Percentiles rank a stretch among this genome's conserved stretches.
phyloP scores from a whole-genome alignment of 805 yeast species.

The Lachancea quebecensis region DNA sequence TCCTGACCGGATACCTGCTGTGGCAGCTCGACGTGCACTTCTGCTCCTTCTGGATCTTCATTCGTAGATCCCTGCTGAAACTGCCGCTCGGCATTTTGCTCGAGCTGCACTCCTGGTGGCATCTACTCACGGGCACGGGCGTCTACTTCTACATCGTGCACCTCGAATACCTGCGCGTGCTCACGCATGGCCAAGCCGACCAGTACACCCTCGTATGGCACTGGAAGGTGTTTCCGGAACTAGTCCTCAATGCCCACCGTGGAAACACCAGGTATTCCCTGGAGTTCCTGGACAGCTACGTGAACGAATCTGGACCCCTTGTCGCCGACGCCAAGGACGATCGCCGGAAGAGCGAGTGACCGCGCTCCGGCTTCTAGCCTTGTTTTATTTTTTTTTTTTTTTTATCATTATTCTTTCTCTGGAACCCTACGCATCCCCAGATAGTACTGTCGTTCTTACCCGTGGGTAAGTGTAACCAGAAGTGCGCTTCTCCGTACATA shows the following conservation, averaged over 20 bases:
- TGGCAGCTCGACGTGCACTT: constrained; percentile 89
- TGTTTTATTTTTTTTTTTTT: too few species aligned
- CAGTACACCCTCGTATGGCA: constrained; percentile 54
- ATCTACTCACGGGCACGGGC: constrained; percentile 75
- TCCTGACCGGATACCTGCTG: constrained; percentile 66
- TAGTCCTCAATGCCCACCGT: constrained; percentile 21
- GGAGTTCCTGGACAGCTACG: constrained; percentile 9
- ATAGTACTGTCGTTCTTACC: too few species aligned
- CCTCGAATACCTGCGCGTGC: constrained; percentile 65
- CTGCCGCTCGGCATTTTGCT: constrained; percentile 73
- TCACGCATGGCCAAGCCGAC: constrained; percentile 50
- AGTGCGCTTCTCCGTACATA: background rate
- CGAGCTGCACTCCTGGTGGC: constrained; percentile 99
- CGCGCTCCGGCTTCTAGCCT: too few species aligned
- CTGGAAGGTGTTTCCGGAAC: constrained; percentile 52
- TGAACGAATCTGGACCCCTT: background rate
- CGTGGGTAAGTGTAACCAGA: too few species aligned
- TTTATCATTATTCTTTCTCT: too few species aligned
- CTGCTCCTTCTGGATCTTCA: constrained; percentile 50
- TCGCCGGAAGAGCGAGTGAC: constrained; percentile 4
- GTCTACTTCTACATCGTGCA: constrained; percentile 80
- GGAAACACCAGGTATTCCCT: constrained; percentile 24
- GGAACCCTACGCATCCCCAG: too few species aligned
- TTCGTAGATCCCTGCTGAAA: constrained; percentile 64
- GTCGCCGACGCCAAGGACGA: background rate